phyloP scores from a whole-genome alignment of 306 rosid genomes.

The Benincasa hispida region DNA sequence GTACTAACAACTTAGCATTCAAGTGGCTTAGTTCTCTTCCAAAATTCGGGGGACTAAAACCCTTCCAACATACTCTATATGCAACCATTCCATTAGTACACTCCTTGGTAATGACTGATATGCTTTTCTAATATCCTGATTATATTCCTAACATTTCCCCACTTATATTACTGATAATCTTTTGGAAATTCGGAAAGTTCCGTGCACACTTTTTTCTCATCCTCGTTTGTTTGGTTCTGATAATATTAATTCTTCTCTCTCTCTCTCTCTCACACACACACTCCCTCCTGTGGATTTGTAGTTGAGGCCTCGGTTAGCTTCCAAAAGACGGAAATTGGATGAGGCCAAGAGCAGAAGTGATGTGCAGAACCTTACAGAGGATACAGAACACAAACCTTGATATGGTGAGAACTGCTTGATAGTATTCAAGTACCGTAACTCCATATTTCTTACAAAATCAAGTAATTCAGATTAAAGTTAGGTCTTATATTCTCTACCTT shows the following conservation, averaged over 20 bases:
- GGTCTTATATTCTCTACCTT: neutral
- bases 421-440: slow-evolving; percentile 2
- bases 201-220: neutral
- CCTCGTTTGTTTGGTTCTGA: neutral
- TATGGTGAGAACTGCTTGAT: slow-evolving; percentile 17
- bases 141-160: neutral
- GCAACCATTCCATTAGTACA: neutral
- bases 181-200: neutral
- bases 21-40: neutral
- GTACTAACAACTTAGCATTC: neutral
- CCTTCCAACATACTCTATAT: neutral
- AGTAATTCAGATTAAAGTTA: slow-evolving; percentile 18
- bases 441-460: slow-evolving; percentile 20
- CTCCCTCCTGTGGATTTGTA: slow-evolving; percentile 12
- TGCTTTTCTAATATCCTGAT: neutral
- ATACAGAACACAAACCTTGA: slow-evolving; percentile 11
- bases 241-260: neutral
- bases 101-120: neutral
- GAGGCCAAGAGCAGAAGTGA: slow-evolving; percentile 15
- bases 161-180: neutral
- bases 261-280: neutral
- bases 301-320: slow-evolving; percentile 53
- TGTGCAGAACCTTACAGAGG: slow-evolving; percentile 9
- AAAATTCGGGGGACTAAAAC: neutral
- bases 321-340: slow-evolving; percentile 30